phyloP scores from a whole-genome alignment of 768 basidiomycete species.

The Hydnum rufescens region DNA sequence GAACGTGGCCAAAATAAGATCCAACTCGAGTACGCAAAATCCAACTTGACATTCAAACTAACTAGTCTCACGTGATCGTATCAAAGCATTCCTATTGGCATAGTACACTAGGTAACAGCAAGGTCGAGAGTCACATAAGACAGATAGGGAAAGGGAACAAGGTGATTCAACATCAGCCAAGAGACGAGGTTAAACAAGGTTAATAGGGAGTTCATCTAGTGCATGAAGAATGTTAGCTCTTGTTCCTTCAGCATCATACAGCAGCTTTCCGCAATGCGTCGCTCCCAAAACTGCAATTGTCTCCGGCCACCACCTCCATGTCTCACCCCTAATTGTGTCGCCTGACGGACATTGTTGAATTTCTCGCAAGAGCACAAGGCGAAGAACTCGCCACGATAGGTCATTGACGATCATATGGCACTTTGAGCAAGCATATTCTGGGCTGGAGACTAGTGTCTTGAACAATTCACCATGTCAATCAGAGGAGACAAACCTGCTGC shows the following conservation, averaged over 20 bases:
- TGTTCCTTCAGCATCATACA: not conserved
- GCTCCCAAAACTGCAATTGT: not conserved
- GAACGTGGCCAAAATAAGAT: too few relatives aligned
- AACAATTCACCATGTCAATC: not conserved
- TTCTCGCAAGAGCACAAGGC: not conserved
- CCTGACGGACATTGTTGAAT: not conserved
- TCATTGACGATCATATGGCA: not conserved
- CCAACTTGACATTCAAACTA: too few relatives aligned
- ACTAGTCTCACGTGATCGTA: too few relatives aligned
- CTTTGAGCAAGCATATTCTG: not conserved
- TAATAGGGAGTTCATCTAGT: not conserved
- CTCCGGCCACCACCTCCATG: not conserved
- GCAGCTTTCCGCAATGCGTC: not conserved
- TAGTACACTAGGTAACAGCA: too few relatives aligned
- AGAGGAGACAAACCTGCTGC: not conserved
- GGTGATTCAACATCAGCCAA: too few relatives aligned
- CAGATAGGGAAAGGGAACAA: too few relatives aligned
- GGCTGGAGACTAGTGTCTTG: not conserved
- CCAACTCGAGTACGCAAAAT: too few relatives aligned
- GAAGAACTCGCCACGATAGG: not conserved
- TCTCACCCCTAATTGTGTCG: not conserved
- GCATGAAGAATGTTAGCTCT: not conserved
- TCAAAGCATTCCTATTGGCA: too few relatives aligned
- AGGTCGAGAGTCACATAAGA: too few relatives aligned
- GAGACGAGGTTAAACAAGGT: not conserved